phyloP scores from a whole-genome alignment of 306 rosid genomes.

The Gastrolobium villosum region DNA sequence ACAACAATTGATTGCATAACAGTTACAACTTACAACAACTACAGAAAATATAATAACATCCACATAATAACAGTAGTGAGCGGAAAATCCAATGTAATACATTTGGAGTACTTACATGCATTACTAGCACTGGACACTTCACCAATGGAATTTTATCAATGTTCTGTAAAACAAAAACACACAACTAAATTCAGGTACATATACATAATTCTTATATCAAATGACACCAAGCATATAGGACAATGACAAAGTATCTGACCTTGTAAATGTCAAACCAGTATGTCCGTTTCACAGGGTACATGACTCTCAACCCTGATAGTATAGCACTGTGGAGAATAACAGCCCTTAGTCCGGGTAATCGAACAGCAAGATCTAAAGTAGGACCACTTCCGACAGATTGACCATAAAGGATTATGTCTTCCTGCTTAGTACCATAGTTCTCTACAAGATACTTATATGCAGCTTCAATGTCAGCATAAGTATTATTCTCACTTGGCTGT shows the following conservation, averaged over 20 bases:
- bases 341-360: slow-evolving; percentile 74
- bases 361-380: slow-evolving; percentile 71
- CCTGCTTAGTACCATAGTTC: slow-evolving; percentile 76
- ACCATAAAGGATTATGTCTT: slow-evolving; percentile 80
- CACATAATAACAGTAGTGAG: background rate
- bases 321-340: slow-evolving; percentile 84
- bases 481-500: slow-evolving; percentile 83
- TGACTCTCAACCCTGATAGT: slow-evolving; percentile 82
- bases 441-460: slow-evolving; percentile 81
- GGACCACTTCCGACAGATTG: slow-evolving; percentile 93
- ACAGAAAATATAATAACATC: slow-evolving; percentile 12
- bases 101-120: slow-evolving; percentile 68
- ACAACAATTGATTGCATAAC: background rate
- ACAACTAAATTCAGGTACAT: slow-evolving; percentile 32
- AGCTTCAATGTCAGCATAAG: slow-evolving; percentile 88
- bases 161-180: slow-evolving; percentile 64
- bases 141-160: slow-evolving; percentile 81
- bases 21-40: background rate
- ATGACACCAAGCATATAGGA: slow-evolving; percentile 2
- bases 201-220: slow-evolving; percentile 20
- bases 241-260: slow-evolving; percentile 54
- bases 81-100: slow-evolving; percentile 9
- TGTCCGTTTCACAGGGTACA: slow-evolving; percentile 86
- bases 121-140: slow-evolving; percentile 78
- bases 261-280: slow-evolving; percentile 89